Conservation (phyloP, 345 rosid species). For the Lepidium africanum region DNA sequence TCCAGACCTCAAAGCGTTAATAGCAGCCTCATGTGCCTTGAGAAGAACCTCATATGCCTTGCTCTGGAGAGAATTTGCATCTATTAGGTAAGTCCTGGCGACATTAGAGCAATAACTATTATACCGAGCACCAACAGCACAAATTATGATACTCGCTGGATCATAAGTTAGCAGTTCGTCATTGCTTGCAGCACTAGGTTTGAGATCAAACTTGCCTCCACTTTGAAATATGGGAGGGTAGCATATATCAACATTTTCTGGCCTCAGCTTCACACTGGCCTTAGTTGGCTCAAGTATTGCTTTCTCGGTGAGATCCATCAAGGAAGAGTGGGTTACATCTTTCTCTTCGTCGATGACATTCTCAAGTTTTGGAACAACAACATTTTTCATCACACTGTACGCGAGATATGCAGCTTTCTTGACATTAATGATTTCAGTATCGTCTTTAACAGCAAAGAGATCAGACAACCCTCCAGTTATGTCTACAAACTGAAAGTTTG, state of each 20-base stretch:
- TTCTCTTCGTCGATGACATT: conserved; percentile 87
- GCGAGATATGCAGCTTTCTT: conserved; percentile 80
- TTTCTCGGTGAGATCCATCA: conserved; percentile 92
- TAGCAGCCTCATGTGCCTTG: conserved; percentile 90
- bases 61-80: conserved; percentile 72
- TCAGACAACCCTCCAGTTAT: conserved; percentile 72
- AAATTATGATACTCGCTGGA: conserved; percentile 76
- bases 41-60: conserved; percentile 90
- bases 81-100: conserved; percentile 78
- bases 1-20: conserved; percentile 65
- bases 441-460: conserved; percentile 80
- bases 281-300: conserved; percentile 73
- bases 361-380: conserved; percentile 88
- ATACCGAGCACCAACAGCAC: conserved; percentile 82
- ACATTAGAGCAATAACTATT: conserved; percentile 91
- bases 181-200: conserved; percentile 89
- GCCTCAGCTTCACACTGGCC: conserved; percentile 75
- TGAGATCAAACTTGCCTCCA: conserved; percentile 88
- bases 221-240: conserved; percentile 96
- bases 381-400: conserved; percentile 66
- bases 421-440: conserved; percentile 56
- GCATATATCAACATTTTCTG: conserved; percentile 90
- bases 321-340: conserved; percentile 65
- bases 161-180: conserved; percentile 75
- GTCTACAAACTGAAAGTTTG: conserved; percentile 54